These are phyloP conservation scores for Pichia californica DNA, from an alignment of 805 yeast genomes.

Conservation along the genomic window DNA sequence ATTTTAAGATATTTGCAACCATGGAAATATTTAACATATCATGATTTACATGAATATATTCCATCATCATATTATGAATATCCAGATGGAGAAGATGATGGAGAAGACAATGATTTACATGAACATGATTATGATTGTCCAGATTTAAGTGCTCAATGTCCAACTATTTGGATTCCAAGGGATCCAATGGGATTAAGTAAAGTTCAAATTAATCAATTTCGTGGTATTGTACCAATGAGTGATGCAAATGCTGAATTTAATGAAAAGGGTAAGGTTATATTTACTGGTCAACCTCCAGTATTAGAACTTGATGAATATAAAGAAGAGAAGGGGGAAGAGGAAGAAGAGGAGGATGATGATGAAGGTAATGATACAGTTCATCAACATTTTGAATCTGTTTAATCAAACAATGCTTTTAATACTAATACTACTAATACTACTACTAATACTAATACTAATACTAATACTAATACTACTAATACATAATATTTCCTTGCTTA, in stretches of 20 bases:
- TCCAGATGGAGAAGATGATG: slow-evolving; percentile 36
- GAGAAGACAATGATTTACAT: slow-evolving; percentile 41
- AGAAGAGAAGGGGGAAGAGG: slow-evolving; percentile 25
- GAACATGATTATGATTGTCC: slow-evolving; percentile 60
- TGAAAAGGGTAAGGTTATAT: slow-evolving; percentile 40
- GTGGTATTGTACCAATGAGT: slow-evolving; percentile 50
- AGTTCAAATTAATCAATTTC: slow-evolving; percentile 48
- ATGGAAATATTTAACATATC: slow-evolving; percentile 43
- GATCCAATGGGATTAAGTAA: slow-evolving; percentile 82
- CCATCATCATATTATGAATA: slow-evolving; percentile 55
- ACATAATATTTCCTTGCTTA: no score
- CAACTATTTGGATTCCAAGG: slow-evolving; percentile 85
- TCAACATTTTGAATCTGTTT: not conserved
- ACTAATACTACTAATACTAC: no score
- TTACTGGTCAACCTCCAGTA: slow-evolving; percentile 48
- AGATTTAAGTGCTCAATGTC: slow-evolving; percentile 59
- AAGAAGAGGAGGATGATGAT: not conserved
- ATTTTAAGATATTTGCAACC: slow-evolving; percentile 47
- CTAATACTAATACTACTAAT: no score
- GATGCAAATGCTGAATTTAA: slow-evolving; percentile 63
- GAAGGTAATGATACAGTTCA: not conserved
- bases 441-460: no score
- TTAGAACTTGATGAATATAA: slow-evolving; percentile 36
- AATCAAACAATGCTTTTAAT: no score
- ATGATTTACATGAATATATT: slow-evolving; percentile 40